Conservation (phyloP, 345 rosid species). For the Moricandia moricandioides region DNA sequence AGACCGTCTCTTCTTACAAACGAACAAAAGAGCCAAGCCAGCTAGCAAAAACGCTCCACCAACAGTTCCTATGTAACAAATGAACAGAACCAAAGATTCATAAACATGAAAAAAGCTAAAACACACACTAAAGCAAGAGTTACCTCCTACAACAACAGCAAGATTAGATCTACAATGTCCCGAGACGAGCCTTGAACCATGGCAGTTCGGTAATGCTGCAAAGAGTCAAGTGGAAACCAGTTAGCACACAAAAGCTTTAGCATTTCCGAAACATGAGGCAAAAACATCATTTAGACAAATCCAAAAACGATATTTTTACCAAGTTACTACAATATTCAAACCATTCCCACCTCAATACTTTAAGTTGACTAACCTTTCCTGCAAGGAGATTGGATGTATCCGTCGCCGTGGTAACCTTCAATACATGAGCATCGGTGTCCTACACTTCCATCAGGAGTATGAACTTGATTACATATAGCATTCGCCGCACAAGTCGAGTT, state of each 20-base stretch:
- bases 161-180: slow-evolving; percentile 46
- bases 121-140: background rate
- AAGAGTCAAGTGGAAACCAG: background rate
- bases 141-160: slow-evolving; percentile 72
- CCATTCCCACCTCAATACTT: background rate
- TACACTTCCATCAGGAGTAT: background rate
- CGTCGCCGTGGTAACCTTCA: slow-evolving; percentile 59
- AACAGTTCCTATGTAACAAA: slow-evolving; percentile 45
- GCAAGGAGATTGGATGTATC: slow-evolving; percentile 53
- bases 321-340: background rate
- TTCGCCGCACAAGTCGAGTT: slow-evolving; percentile 32
- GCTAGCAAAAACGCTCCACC: slow-evolving; percentile 58
- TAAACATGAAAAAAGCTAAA: background rate
- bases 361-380: slow-evolving; percentile 56
- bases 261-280: background rate
- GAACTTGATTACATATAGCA: slow-evolving; percentile 25
- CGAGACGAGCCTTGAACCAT: slow-evolving; percentile 38
- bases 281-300: background rate
- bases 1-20: slow-evolving; percentile 44
- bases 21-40: slow-evolving; percentile 43
- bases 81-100: slow-evolving; percentile 17
- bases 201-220: slow-evolving; percentile 42
- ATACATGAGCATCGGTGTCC: slow-evolving; percentile 64
- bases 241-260: too few relatives aligned
- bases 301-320: background rate